Percentiles rank a stretch among this genome's conserved stretches.
Evolutionary conservation across 2,329 filamentous ascomycete species (phyloP).

Genomic region (Fusarium sarcochroum): DNA sequence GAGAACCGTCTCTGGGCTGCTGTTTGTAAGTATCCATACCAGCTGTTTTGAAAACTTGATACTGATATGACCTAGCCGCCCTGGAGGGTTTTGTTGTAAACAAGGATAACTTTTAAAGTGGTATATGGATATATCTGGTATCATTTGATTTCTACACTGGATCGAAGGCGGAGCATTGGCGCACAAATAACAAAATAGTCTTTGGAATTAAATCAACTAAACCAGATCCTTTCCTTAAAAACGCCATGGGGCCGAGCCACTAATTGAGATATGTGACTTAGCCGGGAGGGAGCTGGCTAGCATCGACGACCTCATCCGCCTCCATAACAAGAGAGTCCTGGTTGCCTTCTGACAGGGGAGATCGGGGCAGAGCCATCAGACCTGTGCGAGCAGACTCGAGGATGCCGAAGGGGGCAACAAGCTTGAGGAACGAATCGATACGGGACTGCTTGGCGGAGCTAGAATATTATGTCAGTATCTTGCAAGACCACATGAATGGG

Average conservation of each 20-base stretch:
- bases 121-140: constrained; percentile 12
- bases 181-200: constrained; percentile 48
- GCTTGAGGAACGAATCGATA: constrained; percentile 98
- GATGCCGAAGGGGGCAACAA: constrained; percentile 94
- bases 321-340: constrained; percentile 83
- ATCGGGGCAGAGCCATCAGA: constrained; percentile 95
- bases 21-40: constrained; percentile 69
- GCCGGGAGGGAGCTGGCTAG: constrained; percentile 92
- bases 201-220: constrained; percentile 48
- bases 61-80: constrained; percentile 66
- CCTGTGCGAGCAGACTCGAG: constrained; percentile 96
- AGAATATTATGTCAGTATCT: constrained; percentile 44
- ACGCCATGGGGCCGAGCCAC: constrained; percentile 44
- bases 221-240: constrained; percentile 47
- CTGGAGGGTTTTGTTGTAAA: constrained; percentile 95
- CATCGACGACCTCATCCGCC: constrained; percentile 94
- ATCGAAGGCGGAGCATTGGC: constrained; percentile 40
- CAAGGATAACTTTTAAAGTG: constrained; percentile 77
- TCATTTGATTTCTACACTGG: constrained; percentile 31
- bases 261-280: constrained; percentile 59
- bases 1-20: constrained; percentile 96
- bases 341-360: constrained; percentile 82
- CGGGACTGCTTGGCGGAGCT: constrained; percentile 92
- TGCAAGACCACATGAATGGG: background rate
- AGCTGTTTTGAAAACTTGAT: background rate